Evolutionary conservation across 2,329 filamentous ascomycete genomes (phyloP).

Genomic region (Acrocalymma vagum): DNA sequence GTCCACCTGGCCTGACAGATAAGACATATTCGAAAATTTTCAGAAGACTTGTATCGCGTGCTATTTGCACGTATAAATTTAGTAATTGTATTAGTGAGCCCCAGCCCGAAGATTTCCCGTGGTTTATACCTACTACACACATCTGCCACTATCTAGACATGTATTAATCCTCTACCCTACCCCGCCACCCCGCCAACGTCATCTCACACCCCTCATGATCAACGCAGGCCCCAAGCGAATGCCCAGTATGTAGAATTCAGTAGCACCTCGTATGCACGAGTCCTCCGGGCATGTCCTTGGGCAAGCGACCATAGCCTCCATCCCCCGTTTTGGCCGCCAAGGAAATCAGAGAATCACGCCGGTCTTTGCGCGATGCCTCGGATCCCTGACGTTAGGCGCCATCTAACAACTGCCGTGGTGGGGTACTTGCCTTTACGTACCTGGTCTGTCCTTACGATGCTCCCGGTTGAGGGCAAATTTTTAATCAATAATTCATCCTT

Average conservation of each 20-base stretch:
- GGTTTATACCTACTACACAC: no score
- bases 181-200: constrained; percentile 26
- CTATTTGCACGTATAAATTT: no score
- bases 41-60: no score
- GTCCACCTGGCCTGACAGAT: no score
- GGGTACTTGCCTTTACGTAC: no score
- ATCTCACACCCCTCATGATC: constrained; percentile 17
- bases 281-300: constrained; percentile 7
- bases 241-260: constrained; percentile 1
- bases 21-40: no score
- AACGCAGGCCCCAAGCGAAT: background rate
- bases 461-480: constrained; percentile 20
- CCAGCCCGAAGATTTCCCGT: no score
- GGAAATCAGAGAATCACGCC: no score
- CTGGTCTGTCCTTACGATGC: constrained; percentile 8
- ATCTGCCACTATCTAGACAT: no score
- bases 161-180: constrained; percentile 11
- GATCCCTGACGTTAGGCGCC: constrained; percentile 14
- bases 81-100: no score
- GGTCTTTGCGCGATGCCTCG: constrained; percentile 16
- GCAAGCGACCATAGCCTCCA: background rate
- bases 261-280: constrained; percentile 4
- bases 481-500: no score
- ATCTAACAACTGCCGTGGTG: constrained; percentile 47
- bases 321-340: background rate